A percentile compares a stretch with the other conserved stretches of the same genome.
These are phyloP conservation scores for Phtheirospermum japonicum DNA, from an alignment of 257 asterid species.

Conservation along the genomic window DNA sequence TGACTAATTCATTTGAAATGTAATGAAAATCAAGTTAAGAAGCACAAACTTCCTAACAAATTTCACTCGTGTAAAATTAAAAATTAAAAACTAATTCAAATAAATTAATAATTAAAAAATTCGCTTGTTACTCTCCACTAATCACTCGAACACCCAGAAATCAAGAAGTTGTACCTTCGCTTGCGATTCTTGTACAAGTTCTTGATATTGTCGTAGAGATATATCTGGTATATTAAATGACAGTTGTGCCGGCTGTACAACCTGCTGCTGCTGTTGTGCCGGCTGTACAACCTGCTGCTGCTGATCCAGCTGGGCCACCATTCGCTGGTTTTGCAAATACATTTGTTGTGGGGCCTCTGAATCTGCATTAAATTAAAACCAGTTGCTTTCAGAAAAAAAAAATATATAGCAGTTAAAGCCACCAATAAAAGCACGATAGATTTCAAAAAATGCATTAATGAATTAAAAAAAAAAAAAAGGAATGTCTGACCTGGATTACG, in stretches of 20 bases:
- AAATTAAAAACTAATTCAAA: no score
- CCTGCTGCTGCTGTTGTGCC: no score
- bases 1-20: not conserved
- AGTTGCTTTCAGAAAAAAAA: not conserved
- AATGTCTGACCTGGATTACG: not conserved
- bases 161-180: no score
- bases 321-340: not conserved
- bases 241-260: no score
- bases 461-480: not conserved
- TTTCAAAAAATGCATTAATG: not conserved
- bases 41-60: not conserved
- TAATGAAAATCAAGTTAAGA: not conserved
- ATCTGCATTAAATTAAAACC: slow-evolving; percentile 1
- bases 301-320: not conserved
- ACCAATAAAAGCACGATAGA: not conserved
- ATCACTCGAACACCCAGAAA: no score
- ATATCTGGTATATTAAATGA: no score
- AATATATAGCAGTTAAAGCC: not conserved
- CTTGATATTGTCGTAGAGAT: no score
- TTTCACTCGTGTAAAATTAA: not conserved
- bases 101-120: not conserved
- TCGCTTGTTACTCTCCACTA: not conserved
- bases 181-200: no score
- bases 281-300: not conserved
- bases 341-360: not conserved